Evolutionary conservation across 805 yeast species (phyloP).

Genomic region (Ogataea chonburiensis): DNA sequence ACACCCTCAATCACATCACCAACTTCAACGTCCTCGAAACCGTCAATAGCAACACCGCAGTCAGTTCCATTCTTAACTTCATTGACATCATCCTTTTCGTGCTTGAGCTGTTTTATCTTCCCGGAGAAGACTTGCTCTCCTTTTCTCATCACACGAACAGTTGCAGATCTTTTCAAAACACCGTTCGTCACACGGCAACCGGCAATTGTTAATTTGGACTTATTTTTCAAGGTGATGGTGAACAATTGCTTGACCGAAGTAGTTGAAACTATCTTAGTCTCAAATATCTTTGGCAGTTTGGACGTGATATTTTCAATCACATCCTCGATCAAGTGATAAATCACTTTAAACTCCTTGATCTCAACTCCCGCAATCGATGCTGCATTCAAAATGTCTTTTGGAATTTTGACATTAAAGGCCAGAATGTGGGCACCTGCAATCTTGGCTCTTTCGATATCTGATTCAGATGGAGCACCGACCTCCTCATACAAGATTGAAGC

Average conservation of each 20-base stretch:
- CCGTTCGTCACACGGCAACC: constrained; percentile 85
- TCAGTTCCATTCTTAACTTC: constrained; percentile 85
- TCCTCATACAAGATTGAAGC: constrained; percentile 68
- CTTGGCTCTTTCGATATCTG: constrained; percentile 65
- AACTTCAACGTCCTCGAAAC: constrained; percentile 32
- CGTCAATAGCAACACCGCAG: constrained; percentile 78
- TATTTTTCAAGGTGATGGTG: constrained; percentile 58
- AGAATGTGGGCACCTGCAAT: constrained; percentile 71
- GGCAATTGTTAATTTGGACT: constrained; percentile 63
- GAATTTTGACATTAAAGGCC: constrained; percentile 72
- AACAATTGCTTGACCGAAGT: constrained; percentile 72
- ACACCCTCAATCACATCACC: constrained; percentile 77
- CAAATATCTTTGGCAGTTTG: constrained; percentile 62
- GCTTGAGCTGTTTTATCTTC: constrained; percentile 67
- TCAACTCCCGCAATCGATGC: constrained; percentile 59
- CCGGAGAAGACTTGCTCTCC: constrained; percentile 48
- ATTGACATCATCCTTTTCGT: constrained; percentile 72
- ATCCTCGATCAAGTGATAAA: constrained; percentile 83
- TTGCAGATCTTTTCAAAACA: constrained; percentile 54
- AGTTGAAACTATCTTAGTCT: constrained; percentile 63
- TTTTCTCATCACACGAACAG: constrained; percentile 37
- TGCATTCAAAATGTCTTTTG: constrained; percentile 57
- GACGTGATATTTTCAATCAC: constrained; percentile 65
- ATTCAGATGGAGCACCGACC: constrained; percentile 74
- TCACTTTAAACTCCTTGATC: constrained; percentile 69